phyloP scores from a whole-genome alignment of 1,284 basidiomycete species.

The Puccinia sorghi region DNA sequence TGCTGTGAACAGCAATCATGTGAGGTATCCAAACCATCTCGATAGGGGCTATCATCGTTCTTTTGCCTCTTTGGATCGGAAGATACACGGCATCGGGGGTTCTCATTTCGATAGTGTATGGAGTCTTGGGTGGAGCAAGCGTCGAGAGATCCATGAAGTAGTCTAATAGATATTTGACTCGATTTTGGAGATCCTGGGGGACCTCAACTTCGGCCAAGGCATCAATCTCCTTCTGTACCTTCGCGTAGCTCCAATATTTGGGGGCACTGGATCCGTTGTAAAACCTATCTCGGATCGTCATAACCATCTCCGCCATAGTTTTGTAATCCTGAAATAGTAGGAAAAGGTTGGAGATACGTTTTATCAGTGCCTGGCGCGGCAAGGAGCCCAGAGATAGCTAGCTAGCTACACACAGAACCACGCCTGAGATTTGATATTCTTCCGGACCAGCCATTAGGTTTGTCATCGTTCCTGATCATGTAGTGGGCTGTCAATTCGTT shows the following conservation, averaged over 20 bases:
- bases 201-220: background rate
- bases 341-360: too few relatives aligned
- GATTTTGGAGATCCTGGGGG: constrained; percentile 8
- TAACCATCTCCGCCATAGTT: constrained; percentile 46
- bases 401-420: constrained; percentile 41
- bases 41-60: constrained; percentile 39
- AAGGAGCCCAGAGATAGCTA: background rate
- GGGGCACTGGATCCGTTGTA: background rate
- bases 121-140: constrained; percentile 40
- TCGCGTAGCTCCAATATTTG: background rate
- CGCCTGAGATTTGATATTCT: constrained; percentile 46
- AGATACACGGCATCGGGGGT: constrained; percentile 37
- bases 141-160: constrained; percentile 42
- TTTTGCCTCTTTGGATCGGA: constrained; percentile 34
- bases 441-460: constrained; percentile 46
- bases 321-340: constrained; percentile 35
- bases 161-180: constrained; percentile 27
- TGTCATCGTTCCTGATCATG: constrained; percentile 26
- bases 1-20: constrained; percentile 26
- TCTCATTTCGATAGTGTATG: constrained; percentile 11
- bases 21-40: constrained; percentile 50
- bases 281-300: constrained; percentile 25
- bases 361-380: background rate
- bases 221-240: constrained; percentile 32
- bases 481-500: constrained; percentile 31